Evolutionary conservation across 257 asterid genomes (phyloP), one percentile per base, ranked within the genome.

Genomic region (Solanum paucissectum): DNA sequence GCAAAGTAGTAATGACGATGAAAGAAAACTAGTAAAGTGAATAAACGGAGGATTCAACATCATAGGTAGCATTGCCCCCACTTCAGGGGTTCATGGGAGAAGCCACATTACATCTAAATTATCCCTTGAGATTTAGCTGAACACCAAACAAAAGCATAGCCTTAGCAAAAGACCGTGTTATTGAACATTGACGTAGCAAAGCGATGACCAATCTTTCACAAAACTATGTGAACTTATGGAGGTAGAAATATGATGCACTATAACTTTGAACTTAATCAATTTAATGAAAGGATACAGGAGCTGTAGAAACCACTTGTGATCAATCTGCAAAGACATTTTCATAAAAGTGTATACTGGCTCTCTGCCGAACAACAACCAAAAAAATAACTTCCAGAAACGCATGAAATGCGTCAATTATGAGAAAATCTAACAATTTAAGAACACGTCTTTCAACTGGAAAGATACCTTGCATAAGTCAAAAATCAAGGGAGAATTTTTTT

Each of bases 401-500:
- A 49, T 29, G 69, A 29, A 81, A 81, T 16, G 29, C 66, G 18
- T 29, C 68, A 29, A 49, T 81, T 81, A 46, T 18, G 85, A 29
- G 68, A 29, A 81, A 27, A 46, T 81, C 40, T 42, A 27, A 29
- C 85, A 40, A 25, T 16, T 81, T 27, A 44, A 81, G 66, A 44
- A 16, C 9, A 27, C 18, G 10, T 46, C 27, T 44, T 8, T 79
- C 46, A 46, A 9, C 40, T 79, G 66, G 64, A 44, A 44, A 44
- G 25, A 62, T 77, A 77, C n/a, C 62, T 77, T 40, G n/a, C 62
- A 9, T 25, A 25, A 0, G 38, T 38, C 38, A 29, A 9, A 29
- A 84, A 77, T 95, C 91, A 96, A 3, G 98, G 95, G 83, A 95
- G 93, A 90, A 95, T 93, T 92, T 87, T 95, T 29, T 91, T 86